Base-by-base conservation (phyloP, 257 asterid species). In the Leonotis leonurus region DNA sequence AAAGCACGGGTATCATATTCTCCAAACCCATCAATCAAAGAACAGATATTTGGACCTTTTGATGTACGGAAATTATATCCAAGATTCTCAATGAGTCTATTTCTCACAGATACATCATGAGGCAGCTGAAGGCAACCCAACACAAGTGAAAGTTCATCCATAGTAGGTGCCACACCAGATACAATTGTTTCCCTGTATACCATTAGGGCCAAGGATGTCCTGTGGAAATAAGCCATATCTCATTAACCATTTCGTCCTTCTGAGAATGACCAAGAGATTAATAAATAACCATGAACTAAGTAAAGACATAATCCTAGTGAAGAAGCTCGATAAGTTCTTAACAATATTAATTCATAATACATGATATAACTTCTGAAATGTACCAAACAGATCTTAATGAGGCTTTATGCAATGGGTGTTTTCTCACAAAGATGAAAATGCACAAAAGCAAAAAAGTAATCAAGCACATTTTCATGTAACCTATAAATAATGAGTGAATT, bases 1-100 rank as follows among this genome's bases (percentile, higher is more conserved):
- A 89, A 80, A 33, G 97, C 95, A 30, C 97, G 96, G 56, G 98
- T 83, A 79, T 92, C 98, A 73, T 88, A 89, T 80, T 86, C 98
- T 61, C 97, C 95, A 74, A 89, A 92, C 64, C 98, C 98, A 74
- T 89, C 95, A 78, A 92, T 65, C 79, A 89, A 77, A 37, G 97
- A 80, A 69, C 68, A 77, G 39, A 81, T 73, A 26, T 76, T 84
- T 71, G 81, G 74, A 53, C 77, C 79, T 81, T 78, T 83, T 33
- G 87, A 75, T 37, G 64, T 46, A 70, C 69, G 69, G 46, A 57
- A 29, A 56, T 79, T 70, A 62, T 78, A 72, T 60, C 87, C 95
- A 66, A 86, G 83, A 77, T 81, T 78, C 77, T 89, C 98, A 65
- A 86, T 69, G 49, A 89, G 89, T 62, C 83, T 86, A 67, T 72